Percentiles rank a stretch among this genome's conserved stretches.
Conservation (phyloP, 148 eudicot species). For the Arctostaphylos glauca region DNA sequence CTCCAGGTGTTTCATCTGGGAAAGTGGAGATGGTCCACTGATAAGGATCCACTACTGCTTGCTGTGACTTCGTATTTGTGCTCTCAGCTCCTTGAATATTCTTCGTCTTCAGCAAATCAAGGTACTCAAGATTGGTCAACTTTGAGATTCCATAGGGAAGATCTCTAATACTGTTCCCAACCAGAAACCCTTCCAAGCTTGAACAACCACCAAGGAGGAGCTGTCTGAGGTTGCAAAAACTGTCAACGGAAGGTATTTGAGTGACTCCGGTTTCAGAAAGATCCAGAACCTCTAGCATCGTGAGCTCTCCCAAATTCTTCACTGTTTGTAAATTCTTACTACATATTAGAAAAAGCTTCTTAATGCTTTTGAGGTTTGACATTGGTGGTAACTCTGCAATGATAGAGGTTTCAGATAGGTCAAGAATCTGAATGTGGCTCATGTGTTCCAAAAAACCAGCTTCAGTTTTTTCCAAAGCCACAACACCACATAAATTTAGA, state of each 20-base stretch:
- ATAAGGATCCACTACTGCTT: background rate
- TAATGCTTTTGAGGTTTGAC: slow-evolving; percentile 26
- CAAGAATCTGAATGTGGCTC: slow-evolving; percentile 21
- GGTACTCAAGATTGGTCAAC: slow-evolving; percentile 25
- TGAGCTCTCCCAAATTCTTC: slow-evolving; percentile 20
- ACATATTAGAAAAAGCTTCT: slow-evolving; percentile 17
- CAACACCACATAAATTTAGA: slow-evolving; percentile 25
- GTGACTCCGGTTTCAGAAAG: slow-evolving; percentile 27
- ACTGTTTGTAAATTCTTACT: slow-evolving; percentile 17
- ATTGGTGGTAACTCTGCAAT: slow-evolving; percentile 25
- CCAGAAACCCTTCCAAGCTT: slow-evolving; percentile 7
- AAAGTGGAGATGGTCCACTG: slow-evolving; percentile 27
- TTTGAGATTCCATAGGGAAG: slow-evolving; percentile 27
- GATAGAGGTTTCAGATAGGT: slow-evolving; percentile 28
- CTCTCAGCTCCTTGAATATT: slow-evolving; percentile 10
- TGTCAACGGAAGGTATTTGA: background rate
- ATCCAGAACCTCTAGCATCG: slow-evolving; percentile 31
- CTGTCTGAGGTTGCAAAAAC: slow-evolving; percentile 15
- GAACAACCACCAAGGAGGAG: slow-evolving; percentile 26
- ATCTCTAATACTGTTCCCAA: background rate
- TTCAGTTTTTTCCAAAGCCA: background rate
- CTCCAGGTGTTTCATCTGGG: background rate
- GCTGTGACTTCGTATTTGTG: background rate
- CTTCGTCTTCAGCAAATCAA: slow-evolving; percentile 19
- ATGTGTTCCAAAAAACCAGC: slow-evolving; percentile 19